Base-by-base conservation (phyloP, 768 basidiomycete genomes). In the Tricholoma saponaceum region DNA sequence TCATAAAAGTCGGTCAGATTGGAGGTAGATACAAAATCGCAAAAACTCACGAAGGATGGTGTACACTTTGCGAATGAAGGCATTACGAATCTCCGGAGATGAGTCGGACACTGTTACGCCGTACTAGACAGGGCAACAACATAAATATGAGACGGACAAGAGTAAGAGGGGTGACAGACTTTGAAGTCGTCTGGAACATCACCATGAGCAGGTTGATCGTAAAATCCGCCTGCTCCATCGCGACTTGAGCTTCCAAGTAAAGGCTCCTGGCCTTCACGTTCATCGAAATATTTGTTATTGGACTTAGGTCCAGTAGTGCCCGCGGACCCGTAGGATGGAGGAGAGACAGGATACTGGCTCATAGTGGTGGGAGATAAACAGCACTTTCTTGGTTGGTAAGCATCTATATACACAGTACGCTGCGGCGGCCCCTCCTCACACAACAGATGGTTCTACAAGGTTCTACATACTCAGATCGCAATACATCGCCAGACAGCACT, bases 181-280 rank as follows among this genome's bases (percentile, higher is more conserved):
- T 95, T 93, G 83, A 97, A 97, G 71, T 97, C 95, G 66, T 96
- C 95, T 0, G 92, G 92, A 49, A 94, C 66, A 62, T 94, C 92
- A 49, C 82, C 90, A 32, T 74, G 75, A 25, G 73, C 77, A 5
- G 92, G 86, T 63, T 94, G 90, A 72, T 94, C 83, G 62, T 81
- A 90, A 62, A 85, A 79, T n/a, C 74, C 85, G 26, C 79, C 77
- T 16, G 70, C 70, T 16, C 76, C 70, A 43, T 71, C 74, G 58
- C 79, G 76, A 54, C 82, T 76, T 18, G 81, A 69, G 23, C 80
- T 74, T 41, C 77, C 78, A 23, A 90, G 77, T 35, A 92, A 73
- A 1, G 88, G 89, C 59, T 88, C 80, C 1, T 68, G 65, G 6
- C 69, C 66, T 5, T 74, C 75, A 20, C 65, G 60, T n/a, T 77